phyloP scores from a whole-genome alignment of 1,139 yeast genomes.

The Taiozyma sp. region DNA sequence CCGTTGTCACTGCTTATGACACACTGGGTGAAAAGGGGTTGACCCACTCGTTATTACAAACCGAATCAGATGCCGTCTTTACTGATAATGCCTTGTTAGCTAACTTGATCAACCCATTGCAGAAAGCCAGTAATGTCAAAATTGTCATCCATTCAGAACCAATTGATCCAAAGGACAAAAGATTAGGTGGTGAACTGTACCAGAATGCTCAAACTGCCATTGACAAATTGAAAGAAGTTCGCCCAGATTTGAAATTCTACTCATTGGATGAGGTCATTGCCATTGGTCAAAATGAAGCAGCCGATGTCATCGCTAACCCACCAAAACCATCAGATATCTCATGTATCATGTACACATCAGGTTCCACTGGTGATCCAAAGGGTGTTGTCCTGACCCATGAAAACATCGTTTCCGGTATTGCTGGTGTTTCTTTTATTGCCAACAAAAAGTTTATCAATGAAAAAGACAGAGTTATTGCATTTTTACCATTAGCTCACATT shows the following conservation, averaged over 20 bases:
- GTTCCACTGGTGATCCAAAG: constrained; percentile 96
- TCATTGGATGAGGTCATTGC: constrained; percentile 62
- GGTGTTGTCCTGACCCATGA: constrained; percentile 86
- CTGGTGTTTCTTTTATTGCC: constrained; percentile 72
- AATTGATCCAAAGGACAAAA: constrained; percentile 57
- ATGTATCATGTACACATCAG: constrained; percentile 98
- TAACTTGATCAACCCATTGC: constrained; percentile 67
- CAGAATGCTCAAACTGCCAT: constrained; percentile 51
- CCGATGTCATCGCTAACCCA: constrained; percentile 35
- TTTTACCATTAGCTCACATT: constrained; percentile 94
- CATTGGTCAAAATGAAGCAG: constrained; percentile 49
- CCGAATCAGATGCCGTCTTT: constrained; percentile 73
- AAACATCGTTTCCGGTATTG: constrained; percentile 78
- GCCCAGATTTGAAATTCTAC: constrained; percentile 73
- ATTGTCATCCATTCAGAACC: constrained; percentile 68
- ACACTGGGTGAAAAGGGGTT: constrained; percentile 92
- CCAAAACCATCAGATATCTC: constrained; percentile 75
- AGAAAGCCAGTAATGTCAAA: constrained; percentile 58
- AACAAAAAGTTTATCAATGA: constrained; percentile 45
- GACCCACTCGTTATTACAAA: constrained; percentile 79
- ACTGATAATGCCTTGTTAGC: constrained; percentile 73
- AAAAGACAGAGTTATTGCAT: constrained; percentile 73
- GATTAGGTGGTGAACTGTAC: constrained; percentile 57
- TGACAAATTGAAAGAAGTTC: constrained; percentile 51
- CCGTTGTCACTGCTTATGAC: constrained; percentile 95